Base-by-base conservation (phyloP, 306 rosid species). In the Malus orientalis region DNA sequence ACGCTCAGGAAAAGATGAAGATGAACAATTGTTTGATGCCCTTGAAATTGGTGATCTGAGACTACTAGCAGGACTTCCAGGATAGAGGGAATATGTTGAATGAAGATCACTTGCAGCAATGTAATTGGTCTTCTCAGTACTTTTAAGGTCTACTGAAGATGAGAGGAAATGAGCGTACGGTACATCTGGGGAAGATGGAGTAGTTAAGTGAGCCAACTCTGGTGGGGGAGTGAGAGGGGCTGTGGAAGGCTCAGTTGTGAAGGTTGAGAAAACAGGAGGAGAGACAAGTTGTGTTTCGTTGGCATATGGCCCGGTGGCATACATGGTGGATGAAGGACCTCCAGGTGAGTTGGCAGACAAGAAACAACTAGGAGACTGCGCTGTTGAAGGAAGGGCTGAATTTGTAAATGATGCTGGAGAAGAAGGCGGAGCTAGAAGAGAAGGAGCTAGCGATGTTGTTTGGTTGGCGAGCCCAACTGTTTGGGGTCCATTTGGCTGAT, bases 191-290 rank as follows among this genome's bases (percentile, higher is more conserved):
- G 98, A 92, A 77, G 99, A 96, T 49, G 99, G 99, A 66, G 99
- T 91, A n/a, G 99, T 96, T 66, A 96, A 80, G 85, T 96, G 99
- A 77, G 99, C 99, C 84, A 95, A 84, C 82, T 96, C 99, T 1
- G 98, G 99, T 20, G 98, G 99, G 77, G 99, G 99, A 74, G 99
- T 96, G 75, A 89, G 89, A 71, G 99, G 97, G 79, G 99, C 97
- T 66, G 99, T 96, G 36, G 98, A 96, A 32, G 99, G 99, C 81
- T 96, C 99, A 8, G 99, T 96, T 71, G 98, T 96, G 84, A 93
- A 96, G 79, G 96, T 89, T 73, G 99, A 96, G 87, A 93, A 93
- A 67, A 89, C 98, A 8, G 98, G 99, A 82, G 99, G 99, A 82
- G 99, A 96, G 42, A 96, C 99, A 40, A 85, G 84, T 47, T 92